phyloP scores from a whole-genome alignment of 306 rosid species.

The Canavalia ensiformis region DNA sequence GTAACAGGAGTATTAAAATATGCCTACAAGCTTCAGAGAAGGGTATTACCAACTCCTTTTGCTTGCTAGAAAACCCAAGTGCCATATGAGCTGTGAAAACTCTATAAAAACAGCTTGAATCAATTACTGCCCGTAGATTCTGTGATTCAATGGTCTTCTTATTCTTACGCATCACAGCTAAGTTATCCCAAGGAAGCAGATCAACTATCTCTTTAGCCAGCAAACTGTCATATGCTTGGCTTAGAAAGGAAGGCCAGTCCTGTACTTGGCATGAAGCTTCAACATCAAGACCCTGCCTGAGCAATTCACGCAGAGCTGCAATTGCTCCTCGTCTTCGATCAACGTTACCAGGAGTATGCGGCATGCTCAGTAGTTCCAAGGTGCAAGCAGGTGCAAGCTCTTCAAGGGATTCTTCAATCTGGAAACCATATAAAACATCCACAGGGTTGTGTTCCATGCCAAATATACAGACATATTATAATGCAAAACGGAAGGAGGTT shows the following conservation, averaged over 20 bases:
- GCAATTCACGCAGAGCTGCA: conserved; percentile 90
- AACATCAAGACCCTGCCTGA: conserved; percentile 95
- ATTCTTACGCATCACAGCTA: conserved; percentile 82
- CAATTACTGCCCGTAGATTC: conserved; percentile 86
- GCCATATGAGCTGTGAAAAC: conserved; percentile 86
- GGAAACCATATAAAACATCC: conserved; percentile 49
- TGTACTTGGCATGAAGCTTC: conserved; percentile 86
- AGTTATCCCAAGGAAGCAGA: conserved; percentile 92
- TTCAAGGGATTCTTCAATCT: conserved; percentile 99
- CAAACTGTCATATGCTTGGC: conserved; percentile 81
- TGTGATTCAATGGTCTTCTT: conserved; percentile 95
- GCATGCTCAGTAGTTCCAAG: conserved; percentile 83
- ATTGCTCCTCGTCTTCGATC: conserved; percentile 93
- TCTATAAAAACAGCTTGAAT: conserved; percentile 79
- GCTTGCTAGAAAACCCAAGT: conserved; percentile 88
- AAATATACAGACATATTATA: conserved; percentile 34
- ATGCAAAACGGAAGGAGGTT: conserved; percentile 10
- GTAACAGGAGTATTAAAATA: conserved; percentile 34
- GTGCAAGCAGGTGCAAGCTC: conserved; percentile 99
- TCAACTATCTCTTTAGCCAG: conserved; percentile 86
- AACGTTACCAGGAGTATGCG: conserved; percentile 72
- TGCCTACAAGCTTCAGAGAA: conserved; percentile 50
- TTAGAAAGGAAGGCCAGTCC: conserved; percentile 93
- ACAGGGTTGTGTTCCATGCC: conserved; percentile 45
- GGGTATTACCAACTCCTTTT: conserved; percentile 75